Conservation (phyloP, 2,329 filamentous ascomycete genomes). For the Aspergillus unguis region DNA sequence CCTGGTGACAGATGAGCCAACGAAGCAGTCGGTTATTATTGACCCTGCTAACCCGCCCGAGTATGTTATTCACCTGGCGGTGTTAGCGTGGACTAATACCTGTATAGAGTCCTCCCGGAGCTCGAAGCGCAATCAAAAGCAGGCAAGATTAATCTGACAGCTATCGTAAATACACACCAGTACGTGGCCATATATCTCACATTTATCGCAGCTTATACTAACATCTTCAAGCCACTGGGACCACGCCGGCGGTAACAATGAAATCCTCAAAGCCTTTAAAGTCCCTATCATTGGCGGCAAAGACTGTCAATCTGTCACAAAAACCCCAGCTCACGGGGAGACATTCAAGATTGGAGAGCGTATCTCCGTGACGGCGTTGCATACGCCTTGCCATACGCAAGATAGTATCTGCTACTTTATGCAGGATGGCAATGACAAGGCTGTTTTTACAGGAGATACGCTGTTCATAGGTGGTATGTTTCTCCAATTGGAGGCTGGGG, state of each 20-base stretch:
- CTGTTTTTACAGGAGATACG: conserved; percentile 93
- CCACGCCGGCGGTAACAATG: conserved; percentile 86
- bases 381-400: conserved; percentile 97
- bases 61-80: conserved; percentile 30
- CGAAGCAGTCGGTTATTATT: conserved; percentile 50
- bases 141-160: conserved; percentile 75
- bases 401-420: conserved; percentile 96
- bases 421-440: conserved; percentile 70
- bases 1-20: conserved; percentile 48
- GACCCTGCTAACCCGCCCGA: conserved; percentile 52
- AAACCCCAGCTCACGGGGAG: conserved; percentile 70
- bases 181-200: conserved; percentile 48
- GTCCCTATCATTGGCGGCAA: conserved; percentile 83
- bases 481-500: neutral
- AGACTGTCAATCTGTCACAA: conserved; percentile 75
- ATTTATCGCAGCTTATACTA: conserved; percentile 12
- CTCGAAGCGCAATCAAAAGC: conserved; percentile 69
- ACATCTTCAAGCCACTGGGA: conserved; percentile 70
- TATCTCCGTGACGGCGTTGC: conserved; percentile 80
- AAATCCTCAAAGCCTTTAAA: conserved; percentile 62
- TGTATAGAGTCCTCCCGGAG: conserved; percentile 55
- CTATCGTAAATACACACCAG: conserved; percentile 97
- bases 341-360: conserved; percentile 75
- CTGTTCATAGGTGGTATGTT: conserved; percentile 79
- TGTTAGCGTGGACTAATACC: no score